Percentiles rank a stretch among this genome's conserved stretches.
phyloP scores from a whole-genome alignment of 2,329 filamentous ascomycete genomes.

The Leptographium procerum region DNA sequence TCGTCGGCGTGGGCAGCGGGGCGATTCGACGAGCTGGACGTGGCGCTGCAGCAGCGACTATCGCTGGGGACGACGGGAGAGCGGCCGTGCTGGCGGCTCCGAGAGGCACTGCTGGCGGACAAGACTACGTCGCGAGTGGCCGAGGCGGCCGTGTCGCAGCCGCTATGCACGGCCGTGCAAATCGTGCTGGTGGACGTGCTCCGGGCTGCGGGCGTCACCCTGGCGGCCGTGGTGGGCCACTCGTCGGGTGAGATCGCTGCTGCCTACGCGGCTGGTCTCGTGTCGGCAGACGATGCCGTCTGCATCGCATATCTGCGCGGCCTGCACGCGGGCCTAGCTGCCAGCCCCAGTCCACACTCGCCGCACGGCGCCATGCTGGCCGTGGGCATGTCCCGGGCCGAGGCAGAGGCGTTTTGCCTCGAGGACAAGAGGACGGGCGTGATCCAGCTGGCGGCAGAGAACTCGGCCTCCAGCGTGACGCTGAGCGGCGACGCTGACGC shows the following conservation, averaged over 20 bases:
- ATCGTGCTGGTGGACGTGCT: slow-evolving; percentile 19
- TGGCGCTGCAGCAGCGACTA: too few species aligned
- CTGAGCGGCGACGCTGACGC: slow-evolving; percentile 17
- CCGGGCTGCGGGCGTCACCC: slow-evolving; percentile 13
- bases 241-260: slow-evolving; percentile 23
- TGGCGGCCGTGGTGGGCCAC: slow-evolving; percentile 19
- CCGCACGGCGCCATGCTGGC: slow-evolving; percentile 13
- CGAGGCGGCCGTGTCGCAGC: slow-evolving; percentile 15
- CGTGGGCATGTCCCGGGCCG: slow-evolving; percentile 6
- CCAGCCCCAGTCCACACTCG: background rate
- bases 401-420: background rate
- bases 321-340: background rate
- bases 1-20: too few species aligned
- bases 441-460: slow-evolving; percentile 1
- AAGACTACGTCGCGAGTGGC: slow-evolving; percentile 15
- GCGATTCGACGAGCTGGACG: too few species aligned
- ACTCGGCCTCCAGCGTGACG: background rate
- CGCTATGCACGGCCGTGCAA: slow-evolving; percentile 20
- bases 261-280: slow-evolving; percentile 16
- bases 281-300: slow-evolving; percentile 10
- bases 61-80: too few species aligned
- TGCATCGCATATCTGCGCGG: slow-evolving; percentile 12
- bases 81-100: background rate
- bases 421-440: slow-evolving; percentile 1
- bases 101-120: background rate